These are phyloP conservation scores for Aureobasidium sp. DNA, from an alignment of 2,329 filamentous ascomycete species.

Conservation along the genomic window DNA sequence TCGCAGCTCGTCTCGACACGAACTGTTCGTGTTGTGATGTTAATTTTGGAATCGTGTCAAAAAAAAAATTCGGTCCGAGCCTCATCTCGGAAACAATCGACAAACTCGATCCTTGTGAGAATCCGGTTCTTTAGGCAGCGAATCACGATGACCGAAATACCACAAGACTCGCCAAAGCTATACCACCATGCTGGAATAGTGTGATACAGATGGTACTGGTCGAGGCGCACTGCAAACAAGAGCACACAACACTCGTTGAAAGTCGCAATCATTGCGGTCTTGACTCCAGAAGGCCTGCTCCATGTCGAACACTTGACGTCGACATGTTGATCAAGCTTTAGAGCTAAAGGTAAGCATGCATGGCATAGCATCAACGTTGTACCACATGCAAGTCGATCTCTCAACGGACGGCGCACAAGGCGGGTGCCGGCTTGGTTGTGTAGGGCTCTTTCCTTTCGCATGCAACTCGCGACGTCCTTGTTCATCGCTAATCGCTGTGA, in stretches of 20 bases:
- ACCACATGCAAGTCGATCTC: background rate
- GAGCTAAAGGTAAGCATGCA: background rate
- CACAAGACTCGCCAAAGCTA: background rate
- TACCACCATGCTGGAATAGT: background rate
- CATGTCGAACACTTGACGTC: background rate
- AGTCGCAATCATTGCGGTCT: background rate
- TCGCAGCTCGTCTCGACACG: background rate
- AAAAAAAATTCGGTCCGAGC: constrained; percentile 7
- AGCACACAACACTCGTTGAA: background rate
- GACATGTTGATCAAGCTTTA: background rate
- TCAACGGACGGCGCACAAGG: constrained; percentile 1
- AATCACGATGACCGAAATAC: background rate
- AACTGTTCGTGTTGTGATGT: constrained; percentile 9
- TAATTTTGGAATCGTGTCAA: constrained; percentile 4
- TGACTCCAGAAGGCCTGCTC: background rate
- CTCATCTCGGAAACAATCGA: constrained; percentile 1
- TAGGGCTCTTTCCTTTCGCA: background rate
- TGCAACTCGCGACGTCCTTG: background rate
- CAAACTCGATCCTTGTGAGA: background rate
- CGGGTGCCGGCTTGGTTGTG: background rate
- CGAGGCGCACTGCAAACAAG: background rate
- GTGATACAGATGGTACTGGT: background rate
- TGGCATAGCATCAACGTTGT: background rate
- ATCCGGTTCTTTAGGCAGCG: background rate
- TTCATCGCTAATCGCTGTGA: too few species aligned